Conservation (phyloP, 176 grass and related monocot species). For the Calamus simplicifolius region DNA sequence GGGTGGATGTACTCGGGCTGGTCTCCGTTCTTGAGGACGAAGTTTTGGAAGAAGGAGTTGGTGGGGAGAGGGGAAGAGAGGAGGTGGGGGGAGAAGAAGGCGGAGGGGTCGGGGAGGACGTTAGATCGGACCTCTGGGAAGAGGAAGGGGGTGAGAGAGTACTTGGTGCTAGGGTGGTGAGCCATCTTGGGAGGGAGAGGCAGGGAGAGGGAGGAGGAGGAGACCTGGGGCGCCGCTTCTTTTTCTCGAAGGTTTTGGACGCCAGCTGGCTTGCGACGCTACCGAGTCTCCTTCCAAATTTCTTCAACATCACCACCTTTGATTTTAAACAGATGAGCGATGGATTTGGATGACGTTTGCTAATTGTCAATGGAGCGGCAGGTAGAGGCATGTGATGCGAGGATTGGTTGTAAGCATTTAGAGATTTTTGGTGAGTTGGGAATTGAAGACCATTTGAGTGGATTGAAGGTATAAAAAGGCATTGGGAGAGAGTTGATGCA, state of each 20-base stretch:
- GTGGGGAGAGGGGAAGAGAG: constrained; percentile 68
- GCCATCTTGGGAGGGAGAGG: background rate
- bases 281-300: background rate
- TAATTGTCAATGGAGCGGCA: too few species aligned
- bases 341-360: too few species aligned
- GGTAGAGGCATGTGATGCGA: too few species aligned
- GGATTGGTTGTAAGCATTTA: too few species aligned
- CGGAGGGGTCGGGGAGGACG: constrained; percentile 58
- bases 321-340: too few species aligned
- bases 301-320: constrained; percentile 10
- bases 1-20: constrained; percentile 95
- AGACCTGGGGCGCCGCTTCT: background rate
- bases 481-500: too few species aligned
- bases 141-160: constrained; percentile 8
- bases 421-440: too few species aligned
- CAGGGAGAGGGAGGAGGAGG: background rate
- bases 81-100: constrained; percentile 61
- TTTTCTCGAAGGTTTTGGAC: constrained; percentile 11
- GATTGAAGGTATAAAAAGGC: too few species aligned
- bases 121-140: constrained; percentile 65
- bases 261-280: background rate
- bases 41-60: constrained; percentile 98
- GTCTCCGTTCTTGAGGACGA: constrained; percentile 73
- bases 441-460: too few species aligned
- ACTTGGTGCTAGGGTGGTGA: constrained; percentile 2